phyloP scores from a whole-genome alignment of 805 yeast species.

The Scheffersomyces spartinae region DNA sequence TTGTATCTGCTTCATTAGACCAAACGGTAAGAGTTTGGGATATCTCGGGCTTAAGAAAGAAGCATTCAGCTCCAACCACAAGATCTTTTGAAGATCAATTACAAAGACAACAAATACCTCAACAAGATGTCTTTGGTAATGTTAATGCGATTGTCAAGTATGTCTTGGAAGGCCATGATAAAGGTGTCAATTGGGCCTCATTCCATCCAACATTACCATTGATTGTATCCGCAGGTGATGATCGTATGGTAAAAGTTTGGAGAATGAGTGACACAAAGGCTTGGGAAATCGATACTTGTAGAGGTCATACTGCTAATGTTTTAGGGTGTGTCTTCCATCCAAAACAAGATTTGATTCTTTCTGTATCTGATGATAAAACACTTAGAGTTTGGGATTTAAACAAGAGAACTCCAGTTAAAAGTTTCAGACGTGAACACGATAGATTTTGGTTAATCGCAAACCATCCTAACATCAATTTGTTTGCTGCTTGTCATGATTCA shows the following conservation, averaged over 20 bases:
- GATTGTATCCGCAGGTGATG: constrained; percentile 94
- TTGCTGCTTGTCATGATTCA: constrained; percentile 93
- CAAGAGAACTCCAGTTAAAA: constrained; percentile 86
- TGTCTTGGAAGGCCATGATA: constrained; percentile 94
- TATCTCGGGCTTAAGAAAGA: constrained; percentile 86
- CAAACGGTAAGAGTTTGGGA: constrained; percentile 99
- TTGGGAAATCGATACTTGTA: constrained; percentile 97
- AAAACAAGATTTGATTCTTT: constrained; percentile 78
- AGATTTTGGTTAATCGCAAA: constrained; percentile 88
- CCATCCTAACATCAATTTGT: constrained; percentile 83
- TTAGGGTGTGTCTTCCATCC: constrained; percentile 89
- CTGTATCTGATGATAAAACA: constrained; percentile 94
- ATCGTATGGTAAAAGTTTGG: constrained; percentile 91
- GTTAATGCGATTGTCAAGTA: constrained; percentile 91
- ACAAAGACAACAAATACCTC: constrained; percentile 55
- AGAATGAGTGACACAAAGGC: constrained; percentile 96
- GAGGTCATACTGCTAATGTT: constrained; percentile 95
- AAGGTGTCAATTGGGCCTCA: constrained; percentile 97
- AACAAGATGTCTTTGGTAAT: constrained; percentile 90
- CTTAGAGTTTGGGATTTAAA: constrained; percentile 95
- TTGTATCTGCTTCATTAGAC: constrained; percentile 92
- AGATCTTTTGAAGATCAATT: constrained; percentile 41
- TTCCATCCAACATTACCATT: constrained; percentile 96
- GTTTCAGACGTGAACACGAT: constrained; percentile 86
- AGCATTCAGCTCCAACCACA: constrained; percentile 66